These are phyloP conservation scores for Daphne laureola DNA, from an alignment of 441 rosid genomes.

Conservation along the genomic window DNA sequence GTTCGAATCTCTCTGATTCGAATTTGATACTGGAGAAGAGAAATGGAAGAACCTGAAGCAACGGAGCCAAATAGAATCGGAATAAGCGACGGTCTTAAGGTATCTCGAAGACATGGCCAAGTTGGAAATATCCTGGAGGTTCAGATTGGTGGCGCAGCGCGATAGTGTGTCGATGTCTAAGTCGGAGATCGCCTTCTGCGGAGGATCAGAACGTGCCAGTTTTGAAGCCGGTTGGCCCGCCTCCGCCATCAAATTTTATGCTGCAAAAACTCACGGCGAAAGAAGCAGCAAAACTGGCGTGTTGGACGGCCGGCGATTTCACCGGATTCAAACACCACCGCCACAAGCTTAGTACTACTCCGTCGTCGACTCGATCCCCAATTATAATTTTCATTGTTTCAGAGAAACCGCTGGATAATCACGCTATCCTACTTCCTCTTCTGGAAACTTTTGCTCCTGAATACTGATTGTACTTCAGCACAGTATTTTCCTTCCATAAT, in stretches of 20 bases:
- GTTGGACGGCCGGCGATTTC: too few relatives aligned
- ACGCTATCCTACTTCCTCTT: too few relatives aligned
- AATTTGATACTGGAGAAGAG: background rate
- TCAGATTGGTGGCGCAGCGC: constrained; percentile 11
- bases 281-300: too few relatives aligned
- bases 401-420: too few relatives aligned
- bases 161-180: constrained; percentile 12
- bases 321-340: too few relatives aligned
- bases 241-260: constrained; percentile 2
- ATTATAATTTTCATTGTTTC: too few relatives aligned
- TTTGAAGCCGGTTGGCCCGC: background rate
- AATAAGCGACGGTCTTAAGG: constrained; percentile 8
- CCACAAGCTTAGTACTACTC: too few relatives aligned
- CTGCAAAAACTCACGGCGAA: too few relatives aligned
- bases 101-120: constrained; percentile 14
- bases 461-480: too few relatives aligned
- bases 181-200: constrained; percentile 7
- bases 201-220: background rate
- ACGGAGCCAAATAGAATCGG: constrained; percentile 15
- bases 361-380: too few relatives aligned
- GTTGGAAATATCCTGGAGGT: constrained; percentile 12
- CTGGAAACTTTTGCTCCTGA: too few relatives aligned
- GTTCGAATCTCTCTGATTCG: background rate
- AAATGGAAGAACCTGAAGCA: constrained; percentile 13
- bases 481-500: too few relatives aligned